These are phyloP conservation scores for Blastomyces parvus DNA, from an alignment of 2,329 filamentous ascomycete genomes.

Conservation along the genomic window DNA sequence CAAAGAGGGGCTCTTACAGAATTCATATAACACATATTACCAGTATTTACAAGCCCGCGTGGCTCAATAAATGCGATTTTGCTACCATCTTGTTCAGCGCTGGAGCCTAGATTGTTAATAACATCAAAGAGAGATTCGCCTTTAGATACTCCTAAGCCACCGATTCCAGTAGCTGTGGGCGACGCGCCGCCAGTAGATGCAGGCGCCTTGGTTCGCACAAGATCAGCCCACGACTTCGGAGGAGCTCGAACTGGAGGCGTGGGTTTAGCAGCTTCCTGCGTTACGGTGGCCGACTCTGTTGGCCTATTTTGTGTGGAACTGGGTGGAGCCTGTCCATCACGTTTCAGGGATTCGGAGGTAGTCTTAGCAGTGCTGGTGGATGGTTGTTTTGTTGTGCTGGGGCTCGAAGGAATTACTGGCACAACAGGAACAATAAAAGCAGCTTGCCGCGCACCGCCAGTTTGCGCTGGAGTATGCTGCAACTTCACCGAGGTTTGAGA, in stretches of 20 bases:
- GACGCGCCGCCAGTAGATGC: constrained; percentile 24
- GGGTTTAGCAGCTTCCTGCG: constrained; percentile 24
- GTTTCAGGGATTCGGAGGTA: constrained; percentile 30
- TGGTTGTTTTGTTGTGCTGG: constrained; percentile 26
- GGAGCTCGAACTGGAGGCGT: constrained; percentile 36
- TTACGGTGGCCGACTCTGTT: constrained; percentile 6
- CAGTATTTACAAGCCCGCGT: constrained; percentile 86
- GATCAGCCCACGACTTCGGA: constrained; percentile 60
- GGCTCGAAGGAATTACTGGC: constrained; percentile 34
- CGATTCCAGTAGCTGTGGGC: constrained; percentile 16
- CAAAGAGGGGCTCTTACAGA: constrained; percentile 55
- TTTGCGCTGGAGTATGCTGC: constrained; percentile 25
- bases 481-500: constrained; percentile 24
- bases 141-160: constrained; percentile 40
- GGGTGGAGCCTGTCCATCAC: constrained; percentile 11
- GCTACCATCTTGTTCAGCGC: constrained; percentile 45
- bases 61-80: constrained; percentile 82
- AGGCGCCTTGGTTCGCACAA: constrained; percentile 48
- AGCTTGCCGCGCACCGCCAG: constrained; percentile 34
- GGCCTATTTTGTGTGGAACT: constrained; percentile 10
- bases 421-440: constrained; percentile 44
- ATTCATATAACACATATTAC: constrained; percentile 99
- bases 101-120: constrained; percentile 61
- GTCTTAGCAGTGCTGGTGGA: constrained; percentile 20
- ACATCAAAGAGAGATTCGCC: constrained; percentile 64